Percentiles rank a stretch among this genome's conserved stretches.
phyloP scores from a whole-genome alignment of 768 basidiomycete genomes.

The Rhodotorula paludigena region DNA sequence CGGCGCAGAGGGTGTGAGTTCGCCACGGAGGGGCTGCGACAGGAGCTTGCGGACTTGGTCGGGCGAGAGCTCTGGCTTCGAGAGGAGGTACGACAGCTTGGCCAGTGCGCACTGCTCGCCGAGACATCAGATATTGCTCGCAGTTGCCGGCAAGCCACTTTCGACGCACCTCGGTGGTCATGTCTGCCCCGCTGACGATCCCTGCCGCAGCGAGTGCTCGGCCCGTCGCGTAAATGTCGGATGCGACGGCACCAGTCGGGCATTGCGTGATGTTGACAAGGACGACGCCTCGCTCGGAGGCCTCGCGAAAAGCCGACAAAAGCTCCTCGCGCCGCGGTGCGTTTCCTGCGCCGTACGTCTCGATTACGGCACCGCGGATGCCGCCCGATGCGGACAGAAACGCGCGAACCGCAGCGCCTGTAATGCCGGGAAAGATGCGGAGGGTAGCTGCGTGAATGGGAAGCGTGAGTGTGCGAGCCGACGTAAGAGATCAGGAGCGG shows the following conservation, averaged over 20 bases:
- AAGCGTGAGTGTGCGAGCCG: not conserved
- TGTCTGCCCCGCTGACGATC: slow-evolving; percentile 78
- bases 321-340: slow-evolving; percentile 76
- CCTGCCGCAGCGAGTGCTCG: slow-evolving; percentile 60
- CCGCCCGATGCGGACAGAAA: slow-evolving; percentile 58
- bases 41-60: slow-evolving; percentile 70
- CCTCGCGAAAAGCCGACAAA: slow-evolving; percentile 68
- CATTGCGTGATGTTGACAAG: slow-evolving; percentile 92
- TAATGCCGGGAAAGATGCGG: slow-evolving; percentile 39
- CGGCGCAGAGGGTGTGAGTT: slow-evolving; percentile 62
- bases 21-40: slow-evolving; percentile 74
- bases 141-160: not conserved
- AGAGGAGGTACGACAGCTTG: slow-evolving; percentile 83
- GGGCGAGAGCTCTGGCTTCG: slow-evolving; percentile 68
- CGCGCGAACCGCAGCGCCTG: slow-evolving; percentile 58
- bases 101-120: slow-evolving; percentile 86
- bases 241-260: slow-evolving; percentile 71
- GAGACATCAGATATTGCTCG: too few species aligned
- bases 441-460: slow-evolving; percentile 30
- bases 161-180: slow-evolving; percentile 79
- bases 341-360: slow-evolving; percentile 90
- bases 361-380: slow-evolving; percentile 69
- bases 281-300: slow-evolving; percentile 74
- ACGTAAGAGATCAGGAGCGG: too few species aligned
- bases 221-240: slow-evolving; percentile 72